These are phyloP conservation scores for Beauveria australis DNA, from an alignment of 2,329 filamentous ascomycete species.

Conservation along the genomic window DNA sequence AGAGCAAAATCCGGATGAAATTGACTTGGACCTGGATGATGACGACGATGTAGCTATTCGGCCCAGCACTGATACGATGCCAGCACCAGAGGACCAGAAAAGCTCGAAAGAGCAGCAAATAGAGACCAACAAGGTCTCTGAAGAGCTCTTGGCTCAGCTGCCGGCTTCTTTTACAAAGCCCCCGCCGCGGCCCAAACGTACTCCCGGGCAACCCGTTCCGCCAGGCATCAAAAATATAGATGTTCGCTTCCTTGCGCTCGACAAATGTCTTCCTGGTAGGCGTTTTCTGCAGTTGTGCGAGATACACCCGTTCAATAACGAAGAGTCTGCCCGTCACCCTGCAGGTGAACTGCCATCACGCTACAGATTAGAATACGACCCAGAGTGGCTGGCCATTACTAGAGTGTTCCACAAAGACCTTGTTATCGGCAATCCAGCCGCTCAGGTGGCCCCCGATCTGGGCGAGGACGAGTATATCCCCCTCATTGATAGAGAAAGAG, in stretches of 20 bases:
- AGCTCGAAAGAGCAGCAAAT: constrained; percentile 1
- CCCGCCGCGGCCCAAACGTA: constrained; percentile 26
- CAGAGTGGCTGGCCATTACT: constrained; percentile 91
- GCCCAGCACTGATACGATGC: constrained; percentile 15
- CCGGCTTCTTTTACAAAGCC: constrained; percentile 62
- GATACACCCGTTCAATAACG: constrained; percentile 40
- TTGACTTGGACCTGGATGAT: constrained; percentile 58
- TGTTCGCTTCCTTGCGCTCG: constrained; percentile 80
- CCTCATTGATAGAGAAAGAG: constrained; percentile 59
- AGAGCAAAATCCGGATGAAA: constrained; percentile 55
- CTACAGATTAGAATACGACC: constrained; percentile 68
- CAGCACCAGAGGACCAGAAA: neutral
- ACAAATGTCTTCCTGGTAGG: constrained; percentile 76
- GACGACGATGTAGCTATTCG: constrained; percentile 23
- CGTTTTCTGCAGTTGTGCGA: constrained; percentile 76
- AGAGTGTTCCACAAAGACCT: constrained; percentile 66
- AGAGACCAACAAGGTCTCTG: constrained; percentile 36
- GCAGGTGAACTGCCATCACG: constrained; percentile 27
- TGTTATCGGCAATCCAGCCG: constrained; percentile 50
- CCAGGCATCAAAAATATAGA: constrained; percentile 65
- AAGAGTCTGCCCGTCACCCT: constrained; percentile 16
- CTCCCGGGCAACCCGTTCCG: constrained; percentile 57
- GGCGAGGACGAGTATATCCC: constrained; percentile 61
- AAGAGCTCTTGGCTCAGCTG: constrained; percentile 62
- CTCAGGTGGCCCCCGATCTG: constrained; percentile 47